These are phyloP conservation scores for Elaeis oleifera DNA, from an alignment of 202 grass and related monocot species.

Conservation along the genomic window DNA sequence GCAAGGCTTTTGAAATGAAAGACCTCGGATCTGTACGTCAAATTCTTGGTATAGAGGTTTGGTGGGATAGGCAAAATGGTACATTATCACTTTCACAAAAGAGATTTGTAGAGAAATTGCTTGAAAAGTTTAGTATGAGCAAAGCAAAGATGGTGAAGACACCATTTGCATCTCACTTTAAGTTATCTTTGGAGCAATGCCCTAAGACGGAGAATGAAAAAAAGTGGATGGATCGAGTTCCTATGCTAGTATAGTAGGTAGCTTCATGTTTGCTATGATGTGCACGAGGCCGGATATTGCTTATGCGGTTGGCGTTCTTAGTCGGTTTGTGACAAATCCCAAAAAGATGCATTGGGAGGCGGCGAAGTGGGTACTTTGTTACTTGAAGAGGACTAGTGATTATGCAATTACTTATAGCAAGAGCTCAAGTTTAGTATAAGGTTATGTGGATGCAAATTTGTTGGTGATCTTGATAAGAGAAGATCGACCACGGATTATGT, in stretches of 20 bases:
- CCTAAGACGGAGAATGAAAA: neutral
- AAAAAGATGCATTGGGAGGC: neutral
- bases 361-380: neutral
- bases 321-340: neutral
- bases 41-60: too few species aligned
- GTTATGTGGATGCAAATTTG: neutral
- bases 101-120: neutral
- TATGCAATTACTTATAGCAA: neutral
- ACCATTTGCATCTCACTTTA: neutral
- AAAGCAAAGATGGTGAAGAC: neutral
- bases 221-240: neutral
- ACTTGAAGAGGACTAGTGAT: neutral
- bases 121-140: neutral
- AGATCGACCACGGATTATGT: neutral
- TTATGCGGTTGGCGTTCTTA: neutral
- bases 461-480: neutral
- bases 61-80: neutral
- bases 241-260: too few species aligned
- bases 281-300: neutral
- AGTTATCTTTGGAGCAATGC: neutral
- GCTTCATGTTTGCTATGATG: neutral
- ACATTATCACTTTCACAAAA: neutral
- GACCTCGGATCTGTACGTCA: neutral
- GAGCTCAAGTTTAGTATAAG: neutral
- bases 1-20: neutral